These are phyloP conservation scores for Aspergillus bertholletiae DNA, from an alignment of 495 filamentous ascomycete genomes.

Conservation along the genomic window DNA sequence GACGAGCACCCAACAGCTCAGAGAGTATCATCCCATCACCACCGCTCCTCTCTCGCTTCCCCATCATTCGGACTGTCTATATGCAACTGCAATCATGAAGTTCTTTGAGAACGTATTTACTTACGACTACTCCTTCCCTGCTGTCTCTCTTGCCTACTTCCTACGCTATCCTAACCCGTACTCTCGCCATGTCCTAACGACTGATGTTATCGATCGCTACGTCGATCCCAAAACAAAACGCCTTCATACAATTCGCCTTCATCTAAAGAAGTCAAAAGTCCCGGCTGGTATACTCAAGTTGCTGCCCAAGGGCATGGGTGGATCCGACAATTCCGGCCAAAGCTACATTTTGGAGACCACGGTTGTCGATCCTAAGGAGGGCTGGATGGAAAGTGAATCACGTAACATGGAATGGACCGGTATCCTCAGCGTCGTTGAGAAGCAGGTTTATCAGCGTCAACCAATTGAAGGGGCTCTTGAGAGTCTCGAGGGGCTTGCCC, in stretches of 20 bases:
- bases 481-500: conserved; percentile 23
- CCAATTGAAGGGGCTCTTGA: conserved; percentile 19
- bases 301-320: conserved; percentile 71
- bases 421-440: conserved; percentile 87
- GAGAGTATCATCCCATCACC: not conserved
- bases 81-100: conserved; percentile 61
- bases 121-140: conserved; percentile 89
- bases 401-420: conserved; percentile 88
- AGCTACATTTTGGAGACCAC: conserved; percentile 91
- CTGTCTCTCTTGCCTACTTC: conserved; percentile 96
- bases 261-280: conserved; percentile 89
- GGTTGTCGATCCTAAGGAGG: conserved; percentile 82
- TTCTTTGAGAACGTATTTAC: conserved; percentile 84
- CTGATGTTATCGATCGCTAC: conserved; percentile 86
- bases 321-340: conserved; percentile 66
- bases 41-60: conserved; percentile 3
- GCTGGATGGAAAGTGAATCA: conserved; percentile 83
- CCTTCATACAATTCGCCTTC: conserved; percentile 83
- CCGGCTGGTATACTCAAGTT: conserved; percentile 79
- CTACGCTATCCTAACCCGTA: conserved; percentile 98
- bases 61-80: conserved; percentile 5
- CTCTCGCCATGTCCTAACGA: conserved; percentile 88
- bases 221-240: conserved; percentile 77
- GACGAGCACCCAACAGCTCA: conserved; percentile 10
- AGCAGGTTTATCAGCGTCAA: conserved; percentile 67